A percentile compares a stretch with the other conserved stretches of the same genome.
Conservation (phyloP, 345 rosid genomes). For the Sisymbrium irio region DNA sequence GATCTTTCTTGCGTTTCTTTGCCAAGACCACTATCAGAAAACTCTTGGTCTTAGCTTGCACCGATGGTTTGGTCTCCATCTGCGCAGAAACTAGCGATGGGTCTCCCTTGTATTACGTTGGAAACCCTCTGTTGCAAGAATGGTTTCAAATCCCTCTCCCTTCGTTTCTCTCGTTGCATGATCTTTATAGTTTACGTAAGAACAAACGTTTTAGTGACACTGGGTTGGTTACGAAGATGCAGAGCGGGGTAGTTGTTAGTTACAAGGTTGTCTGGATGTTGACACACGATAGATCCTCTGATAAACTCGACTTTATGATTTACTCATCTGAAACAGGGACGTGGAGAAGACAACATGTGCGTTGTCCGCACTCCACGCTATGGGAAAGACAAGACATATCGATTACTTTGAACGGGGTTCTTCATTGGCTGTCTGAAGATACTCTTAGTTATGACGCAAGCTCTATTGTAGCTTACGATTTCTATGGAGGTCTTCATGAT, state of each 20-base stretch:
- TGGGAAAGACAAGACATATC: not conserved
- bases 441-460: not conserved
- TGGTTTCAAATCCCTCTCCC: conserved; percentile 20
- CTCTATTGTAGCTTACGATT: conserved; percentile 7
- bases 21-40: not conserved
- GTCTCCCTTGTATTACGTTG: conserved; percentile 4
- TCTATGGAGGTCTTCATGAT: not conserved
- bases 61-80: conserved; percentile 13
- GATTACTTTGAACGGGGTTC: conserved; percentile 16
- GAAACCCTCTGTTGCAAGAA: conserved; percentile 9
- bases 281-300: not conserved
- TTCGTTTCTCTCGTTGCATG: not conserved
- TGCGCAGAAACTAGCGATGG: not conserved
- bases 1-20: not conserved
- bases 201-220: not conserved
- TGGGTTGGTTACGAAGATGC: conserved; percentile 16
- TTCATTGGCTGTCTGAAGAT: conserved; percentile 16
- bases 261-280: conserved; percentile 25
- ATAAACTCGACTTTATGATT: not conserved
- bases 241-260: not conserved
- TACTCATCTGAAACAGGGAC: conserved; percentile 14
- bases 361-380: not conserved
- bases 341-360: not conserved
- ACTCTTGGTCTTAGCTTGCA: not conserved
- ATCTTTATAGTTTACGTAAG: not conserved